Evolutionary conservation across 2,329 filamentous ascomycete genomes (phyloP).

Genomic region (Hirsutella thompsonii): DNA sequence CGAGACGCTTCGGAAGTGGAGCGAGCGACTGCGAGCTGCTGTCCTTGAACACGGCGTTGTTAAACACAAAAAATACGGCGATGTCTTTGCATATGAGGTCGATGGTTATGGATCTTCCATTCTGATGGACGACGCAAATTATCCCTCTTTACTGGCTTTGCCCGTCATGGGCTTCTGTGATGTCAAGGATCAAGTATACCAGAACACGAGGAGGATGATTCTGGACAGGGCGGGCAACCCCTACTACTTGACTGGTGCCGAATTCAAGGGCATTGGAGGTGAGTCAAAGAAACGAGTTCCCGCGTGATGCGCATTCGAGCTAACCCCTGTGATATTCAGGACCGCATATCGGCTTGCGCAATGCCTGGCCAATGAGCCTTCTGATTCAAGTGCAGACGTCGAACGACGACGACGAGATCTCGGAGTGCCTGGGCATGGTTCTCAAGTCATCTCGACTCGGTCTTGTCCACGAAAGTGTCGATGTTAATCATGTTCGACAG

Average conservation of each 20-base stretch:
- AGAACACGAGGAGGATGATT: conserved; percentile 74
- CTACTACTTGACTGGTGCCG: conserved; percentile 67
- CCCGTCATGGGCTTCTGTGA: conserved; percentile 67
- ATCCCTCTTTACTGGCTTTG: conserved; percentile 67
- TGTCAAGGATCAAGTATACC: conserved; percentile 55
- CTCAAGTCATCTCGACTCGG: conserved; percentile 64
- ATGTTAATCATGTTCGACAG: conserved; percentile 51
- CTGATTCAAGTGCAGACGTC: conserved; percentile 85
- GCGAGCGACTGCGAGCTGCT: conserved; percentile 55
- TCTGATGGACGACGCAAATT: conserved; percentile 83
- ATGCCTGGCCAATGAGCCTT: conserved; percentile 96
- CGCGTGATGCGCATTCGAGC: conserved; percentile 1
- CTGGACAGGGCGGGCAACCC: conserved; percentile 68
- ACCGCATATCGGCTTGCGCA: conserved; percentile 65
- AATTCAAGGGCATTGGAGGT: conserved; percentile 84
- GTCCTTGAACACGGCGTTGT: conserved; percentile 79
- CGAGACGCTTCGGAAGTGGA: conserved; percentile 43
- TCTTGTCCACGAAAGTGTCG: conserved; percentile 81
- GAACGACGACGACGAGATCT: conserved; percentile 72
- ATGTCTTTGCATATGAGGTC: conserved; percentile 78
- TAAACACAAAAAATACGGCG: conserved; percentile 58
- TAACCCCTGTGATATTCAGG: conserved; percentile 17
- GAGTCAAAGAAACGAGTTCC: conserved; percentile 14
- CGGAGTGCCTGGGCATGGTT: conserved; percentile 57
- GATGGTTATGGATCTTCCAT: conserved; percentile 76